These are phyloP conservation scores for Oryza nivara DNA, from an alignment of 176 grass and related monocot genomes.

Conservation along the genomic window DNA sequence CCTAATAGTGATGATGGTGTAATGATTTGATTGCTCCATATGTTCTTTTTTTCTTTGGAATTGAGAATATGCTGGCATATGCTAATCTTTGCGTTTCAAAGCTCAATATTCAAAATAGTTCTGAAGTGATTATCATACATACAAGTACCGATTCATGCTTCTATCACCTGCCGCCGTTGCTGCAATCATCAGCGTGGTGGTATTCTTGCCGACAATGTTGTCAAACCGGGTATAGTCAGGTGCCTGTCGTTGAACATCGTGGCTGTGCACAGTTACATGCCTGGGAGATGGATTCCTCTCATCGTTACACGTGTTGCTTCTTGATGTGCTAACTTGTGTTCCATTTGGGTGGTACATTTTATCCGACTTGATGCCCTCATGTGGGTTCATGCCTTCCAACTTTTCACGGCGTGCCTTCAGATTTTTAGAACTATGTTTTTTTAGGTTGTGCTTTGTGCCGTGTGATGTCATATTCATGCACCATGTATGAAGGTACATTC, in stretches of 20 bases:
- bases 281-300: conserved; percentile 11
- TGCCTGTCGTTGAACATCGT: conserved; percentile 22
- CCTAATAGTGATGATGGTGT: too few species aligned
- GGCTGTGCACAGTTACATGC: conserved; percentile 41
- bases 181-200: too few species aligned
- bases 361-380: neutral
- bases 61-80: too few species aligned
- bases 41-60: too few species aligned
- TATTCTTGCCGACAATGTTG: neutral
- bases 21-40: too few species aligned
- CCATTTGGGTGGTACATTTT: neutral
- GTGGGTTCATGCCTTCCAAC: neutral
- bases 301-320: conserved; percentile 41
- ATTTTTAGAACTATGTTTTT: neutral
- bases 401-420: neutral
- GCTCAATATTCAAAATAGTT: too few species aligned
- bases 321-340: conserved; percentile 35
- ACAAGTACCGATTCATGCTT: too few species aligned
- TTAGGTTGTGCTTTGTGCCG: neutral
- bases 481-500: neutral
- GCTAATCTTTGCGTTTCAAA: too few species aligned
- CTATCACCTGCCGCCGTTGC: too few species aligned
- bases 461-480: neutral
- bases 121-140: too few species aligned
- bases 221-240: conserved; percentile 32